Evolutionary conservation across 306 rosid species (phyloP), one percentile per base, ranked within the genome.

Genomic region (Crataegus laevigata): DNA sequence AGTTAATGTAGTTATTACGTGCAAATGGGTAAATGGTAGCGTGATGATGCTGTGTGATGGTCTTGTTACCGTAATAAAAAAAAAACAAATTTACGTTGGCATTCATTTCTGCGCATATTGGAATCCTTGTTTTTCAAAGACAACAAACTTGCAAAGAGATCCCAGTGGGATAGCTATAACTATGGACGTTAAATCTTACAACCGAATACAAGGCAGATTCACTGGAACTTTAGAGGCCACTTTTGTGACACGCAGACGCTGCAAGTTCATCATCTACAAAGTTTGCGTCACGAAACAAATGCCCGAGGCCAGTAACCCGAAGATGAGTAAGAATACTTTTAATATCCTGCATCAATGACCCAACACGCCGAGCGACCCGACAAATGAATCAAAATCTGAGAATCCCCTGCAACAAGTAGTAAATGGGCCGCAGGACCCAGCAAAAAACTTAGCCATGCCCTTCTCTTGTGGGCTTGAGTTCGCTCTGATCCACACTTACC

Each of bases 11-110:
- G 77, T 43, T 63, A 60, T 22, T 74, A 74, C 24, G 45, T 61
- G 60, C 77, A 50, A 28, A 21, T 62, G 77, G 52, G 60, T 74
- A 43, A 1, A 73, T 61, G 69, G 18, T 74, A 62, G 25, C 40
- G 43, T 24, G 69, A 62, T 61, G 58, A 58, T 28, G n/a, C 43
- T 28, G 15, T 61, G 59, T 42, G 77, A 73, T n/a, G 54, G 18
- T 9, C 21, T 7, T 43, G 13, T 61, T 43, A 73, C 69, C 43
- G 7, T 28, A 73, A 73, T 73, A 61, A 61, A 28, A 4, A 30
- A 30, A 30, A 34, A 0, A 34, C 1, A 61, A 19, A 45, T 43
- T 73, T 62, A 73, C 6, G 29, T 61, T 73, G 69, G 60, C 58
- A 42, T 18, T 73, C 76, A 19, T 55, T 22, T n/a, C 28, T n/a